Conservation (phyloP, 2,329 filamentous ascomycete genomes). For the Neurospora sp. region DNA sequence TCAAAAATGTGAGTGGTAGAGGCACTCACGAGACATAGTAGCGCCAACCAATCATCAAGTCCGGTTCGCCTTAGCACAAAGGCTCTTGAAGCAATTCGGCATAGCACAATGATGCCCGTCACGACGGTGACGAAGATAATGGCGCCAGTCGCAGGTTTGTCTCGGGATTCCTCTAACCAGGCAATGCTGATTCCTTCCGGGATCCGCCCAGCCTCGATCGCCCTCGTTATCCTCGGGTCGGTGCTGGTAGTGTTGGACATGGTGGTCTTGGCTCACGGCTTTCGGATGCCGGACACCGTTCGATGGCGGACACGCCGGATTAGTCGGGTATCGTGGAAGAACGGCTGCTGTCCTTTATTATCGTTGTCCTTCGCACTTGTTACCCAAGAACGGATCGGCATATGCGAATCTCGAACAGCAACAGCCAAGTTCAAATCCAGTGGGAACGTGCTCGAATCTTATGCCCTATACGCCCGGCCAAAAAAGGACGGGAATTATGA, state of each 20-base stretch:
- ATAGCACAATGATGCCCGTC: not conserved
- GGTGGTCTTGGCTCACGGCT: not conserved
- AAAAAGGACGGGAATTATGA: not conserved
- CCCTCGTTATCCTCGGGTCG: not conserved
- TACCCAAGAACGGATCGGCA: not conserved
- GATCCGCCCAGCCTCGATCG: constrained; percentile 1
- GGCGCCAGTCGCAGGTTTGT: not conserved
- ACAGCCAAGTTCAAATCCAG: not conserved
- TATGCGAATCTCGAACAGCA: not conserved
- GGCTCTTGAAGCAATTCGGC: not conserved
- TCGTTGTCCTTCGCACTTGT: not conserved
- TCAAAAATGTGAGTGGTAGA: not conserved
- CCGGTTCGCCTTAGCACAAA: constrained; percentile 1
- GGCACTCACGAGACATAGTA: constrained; percentile 1
- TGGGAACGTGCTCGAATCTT: not conserved
- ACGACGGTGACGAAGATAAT: constrained; percentile 2
- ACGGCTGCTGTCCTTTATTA: not conserved
- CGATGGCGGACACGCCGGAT: not conserved
- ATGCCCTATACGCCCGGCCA: not conserved
- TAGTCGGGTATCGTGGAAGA: not conserved
- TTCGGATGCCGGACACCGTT: not conserved
- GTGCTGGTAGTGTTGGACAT: not conserved
- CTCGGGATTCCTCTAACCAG: constrained; percentile 1
- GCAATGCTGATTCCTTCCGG: constrained; percentile 1
- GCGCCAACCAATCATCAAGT: constrained; percentile 1